These are phyloP conservation scores for Mycena belliarum DNA, from an alignment of 768 basidiomycete genomes.

Conservation along the genomic window DNA sequence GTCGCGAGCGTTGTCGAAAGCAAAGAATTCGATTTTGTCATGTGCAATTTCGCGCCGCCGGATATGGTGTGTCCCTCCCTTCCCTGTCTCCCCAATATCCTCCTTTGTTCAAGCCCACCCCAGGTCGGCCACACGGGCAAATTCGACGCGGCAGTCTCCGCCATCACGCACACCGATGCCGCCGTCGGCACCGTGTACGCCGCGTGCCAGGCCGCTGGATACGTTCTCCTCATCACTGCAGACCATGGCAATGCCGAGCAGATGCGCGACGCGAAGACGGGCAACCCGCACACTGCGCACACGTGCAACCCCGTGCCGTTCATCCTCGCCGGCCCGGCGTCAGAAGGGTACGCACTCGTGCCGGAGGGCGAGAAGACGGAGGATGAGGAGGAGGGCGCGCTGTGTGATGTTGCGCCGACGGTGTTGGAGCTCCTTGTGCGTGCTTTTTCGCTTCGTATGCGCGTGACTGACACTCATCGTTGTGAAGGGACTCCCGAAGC, in stretches of 20 bases:
- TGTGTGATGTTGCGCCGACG: constrained; percentile 92
- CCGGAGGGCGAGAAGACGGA: constrained; percentile 41
- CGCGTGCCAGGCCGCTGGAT: constrained; percentile 83
- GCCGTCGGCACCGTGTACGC: constrained; percentile 87
- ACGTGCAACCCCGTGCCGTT: constrained; percentile 90
- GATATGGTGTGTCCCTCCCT: no score
- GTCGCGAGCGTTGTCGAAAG: constrained; percentile 82
- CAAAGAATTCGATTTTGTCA: constrained; percentile 80
- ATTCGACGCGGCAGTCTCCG: constrained; percentile 88
- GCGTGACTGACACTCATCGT: no score
- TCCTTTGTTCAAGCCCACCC: no score
- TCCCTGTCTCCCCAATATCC: constrained; percentile 78
- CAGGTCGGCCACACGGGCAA: constrained; percentile 91
- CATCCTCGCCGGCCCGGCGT: constrained; percentile 62
- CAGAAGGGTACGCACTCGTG: constrained; percentile 55
- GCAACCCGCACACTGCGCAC: constrained; percentile 89
- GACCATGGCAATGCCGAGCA: constrained; percentile 97
- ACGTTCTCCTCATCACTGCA: constrained; percentile 84
- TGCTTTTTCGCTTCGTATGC: background rate
- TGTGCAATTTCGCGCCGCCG: no score
- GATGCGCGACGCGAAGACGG: constrained; percentile 83
- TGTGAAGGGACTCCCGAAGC: background rate
- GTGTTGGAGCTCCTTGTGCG: constrained; percentile 70
- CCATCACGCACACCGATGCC: constrained; percentile 84
- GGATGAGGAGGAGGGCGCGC: constrained; percentile 67